Percentiles rank a stretch among this genome's conserved stretches.
These are phyloP conservation scores for Prinsepia uniflora DNA, from an alignment of 306 rosid genomes.

Conservation along the genomic window DNA sequence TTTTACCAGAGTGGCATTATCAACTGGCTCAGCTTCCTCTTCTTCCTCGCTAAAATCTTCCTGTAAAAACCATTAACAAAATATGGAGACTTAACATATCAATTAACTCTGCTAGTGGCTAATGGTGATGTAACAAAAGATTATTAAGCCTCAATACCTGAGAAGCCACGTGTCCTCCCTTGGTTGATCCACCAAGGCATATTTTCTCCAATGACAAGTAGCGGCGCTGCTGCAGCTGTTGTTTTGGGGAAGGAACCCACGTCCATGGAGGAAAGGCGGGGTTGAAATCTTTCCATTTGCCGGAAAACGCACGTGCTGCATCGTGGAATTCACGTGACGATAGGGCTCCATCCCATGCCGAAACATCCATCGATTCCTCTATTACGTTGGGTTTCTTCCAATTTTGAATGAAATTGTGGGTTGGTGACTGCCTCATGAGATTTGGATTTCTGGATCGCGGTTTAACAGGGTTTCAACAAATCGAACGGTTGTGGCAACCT, in stretches of 20 bases:
- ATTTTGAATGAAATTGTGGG: neutral
- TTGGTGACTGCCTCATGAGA: neutral
- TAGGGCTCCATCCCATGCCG: slow-evolving; percentile 62
- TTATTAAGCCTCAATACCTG: slow-evolving; percentile 29
- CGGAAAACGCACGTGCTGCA: slow-evolving; percentile 52
- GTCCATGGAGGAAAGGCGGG: slow-evolving; percentile 57
- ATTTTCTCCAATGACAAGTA: slow-evolving; percentile 63
- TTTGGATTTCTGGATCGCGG: neutral
- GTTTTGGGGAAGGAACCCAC: slow-evolving; percentile 49
- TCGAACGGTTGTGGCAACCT: neutral
- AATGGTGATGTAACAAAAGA: neutral
- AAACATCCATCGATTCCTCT: slow-evolving; percentile 7
- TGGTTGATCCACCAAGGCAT: slow-evolving; percentile 23
- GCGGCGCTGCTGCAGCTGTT: slow-evolving; percentile 33
- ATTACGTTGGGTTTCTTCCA: neutral
- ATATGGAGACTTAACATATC: slow-evolving; percentile 6
- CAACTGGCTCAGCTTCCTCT: slow-evolving; percentile 48
- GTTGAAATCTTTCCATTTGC: slow-evolving; percentile 52
- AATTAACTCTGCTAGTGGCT: neutral
- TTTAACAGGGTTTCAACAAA: neutral
- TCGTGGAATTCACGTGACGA: slow-evolving; percentile 44
- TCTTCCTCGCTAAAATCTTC: slow-evolving; percentile 28
- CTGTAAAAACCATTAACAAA: slow-evolving; percentile 22
- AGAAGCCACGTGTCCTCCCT: slow-evolving; percentile 14
- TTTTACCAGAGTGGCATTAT: slow-evolving; percentile 54